Conservation (phyloP, 768 basidiomycete species). For the Amanita fuliginea region DNA sequence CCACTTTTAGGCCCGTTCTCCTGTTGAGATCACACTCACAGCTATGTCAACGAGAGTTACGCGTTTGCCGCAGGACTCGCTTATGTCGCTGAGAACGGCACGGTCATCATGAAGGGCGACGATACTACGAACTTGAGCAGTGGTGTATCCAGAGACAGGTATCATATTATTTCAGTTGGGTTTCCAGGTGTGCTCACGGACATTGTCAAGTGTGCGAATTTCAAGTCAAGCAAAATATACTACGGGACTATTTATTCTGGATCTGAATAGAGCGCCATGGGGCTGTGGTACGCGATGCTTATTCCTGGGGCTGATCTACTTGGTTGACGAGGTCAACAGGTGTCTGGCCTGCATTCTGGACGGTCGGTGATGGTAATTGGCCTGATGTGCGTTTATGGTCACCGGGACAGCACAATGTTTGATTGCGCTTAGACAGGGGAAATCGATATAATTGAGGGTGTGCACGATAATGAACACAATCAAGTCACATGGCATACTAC, state of each 20-base stretch:
- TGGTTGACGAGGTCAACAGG: conserved; percentile 24
- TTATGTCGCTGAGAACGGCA: conserved; percentile 44
- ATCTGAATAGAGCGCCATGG: conserved; percentile 77
- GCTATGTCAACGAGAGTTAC: conserved; percentile 42
- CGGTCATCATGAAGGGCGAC: conserved; percentile 71
- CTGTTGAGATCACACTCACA: conserved; percentile 2
- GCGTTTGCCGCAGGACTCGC: conserved; percentile 46
- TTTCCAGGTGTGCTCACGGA: neutral
- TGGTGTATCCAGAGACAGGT: conserved; percentile 57
- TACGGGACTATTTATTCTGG: conserved; percentile 76
- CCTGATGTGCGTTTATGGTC: conserved; percentile 37
- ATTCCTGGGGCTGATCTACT: neutral
- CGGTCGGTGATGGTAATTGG: conserved; percentile 48
- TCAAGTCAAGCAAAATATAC: conserved; percentile 53
- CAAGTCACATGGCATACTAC: conserved; percentile 76
- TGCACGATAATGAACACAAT: conserved; percentile 77
- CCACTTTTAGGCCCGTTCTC: neutral
- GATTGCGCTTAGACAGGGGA: conserved; percentile 47
- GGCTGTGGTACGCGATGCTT: conserved; percentile 57
- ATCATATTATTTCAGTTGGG: neutral
- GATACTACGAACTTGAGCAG: conserved; percentile 42
- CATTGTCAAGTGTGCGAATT: conserved; percentile 55
- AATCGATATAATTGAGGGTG: conserved; percentile 79
- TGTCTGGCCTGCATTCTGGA: conserved; percentile 84
- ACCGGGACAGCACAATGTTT: neutral